These are phyloP conservation scores for Sugiyamaella sp. DNA, from an alignment of 1,139 yeast species.

Conservation along the genomic window DNA sequence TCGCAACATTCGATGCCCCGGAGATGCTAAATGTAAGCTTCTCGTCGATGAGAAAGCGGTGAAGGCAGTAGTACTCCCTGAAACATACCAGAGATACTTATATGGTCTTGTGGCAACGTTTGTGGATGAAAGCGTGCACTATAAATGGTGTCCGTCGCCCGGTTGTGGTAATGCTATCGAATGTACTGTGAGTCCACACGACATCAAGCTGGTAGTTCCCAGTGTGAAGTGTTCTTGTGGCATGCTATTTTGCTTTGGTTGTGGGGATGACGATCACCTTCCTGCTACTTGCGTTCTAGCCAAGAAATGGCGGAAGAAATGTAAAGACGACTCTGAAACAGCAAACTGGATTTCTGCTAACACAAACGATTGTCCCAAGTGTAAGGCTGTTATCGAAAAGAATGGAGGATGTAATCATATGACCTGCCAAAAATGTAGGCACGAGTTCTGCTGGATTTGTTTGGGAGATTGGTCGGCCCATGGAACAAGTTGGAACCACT, in stretches of 20 bases:
- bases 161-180: constrained; percentile 72
- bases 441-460: constrained; percentile 96
- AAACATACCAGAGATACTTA: constrained; percentile 33
- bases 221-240: constrained; percentile 67
- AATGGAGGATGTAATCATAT: constrained; percentile 97
- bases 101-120: constrained; percentile 46
- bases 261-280: constrained; percentile 68
- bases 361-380: constrained; percentile 80
- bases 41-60: constrained; percentile 43
- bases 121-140: constrained; percentile 55
- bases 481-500: constrained; percentile 64
- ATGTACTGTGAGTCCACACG: constrained; percentile 44
- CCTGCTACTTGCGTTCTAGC: constrained; percentile 82
- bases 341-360: constrained; percentile 87
- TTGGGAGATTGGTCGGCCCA: constrained; percentile 77
- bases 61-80: constrained; percentile 42
- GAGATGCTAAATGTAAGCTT: constrained; percentile 44
- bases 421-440: constrained; percentile 76
- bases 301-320: constrained; percentile 73
- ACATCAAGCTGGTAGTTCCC: constrained; percentile 52
- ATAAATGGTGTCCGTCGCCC: constrained; percentile 85
- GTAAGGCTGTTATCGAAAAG: constrained; percentile 63
- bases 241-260: constrained; percentile 81
- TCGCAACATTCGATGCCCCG: constrained; percentile 62
- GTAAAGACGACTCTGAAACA: constrained; percentile 87